These are phyloP conservation scores for Exophiala xenobiotica DNA, from an alignment of 2,329 filamentous ascomycete species.

Conservation along the genomic window DNA sequence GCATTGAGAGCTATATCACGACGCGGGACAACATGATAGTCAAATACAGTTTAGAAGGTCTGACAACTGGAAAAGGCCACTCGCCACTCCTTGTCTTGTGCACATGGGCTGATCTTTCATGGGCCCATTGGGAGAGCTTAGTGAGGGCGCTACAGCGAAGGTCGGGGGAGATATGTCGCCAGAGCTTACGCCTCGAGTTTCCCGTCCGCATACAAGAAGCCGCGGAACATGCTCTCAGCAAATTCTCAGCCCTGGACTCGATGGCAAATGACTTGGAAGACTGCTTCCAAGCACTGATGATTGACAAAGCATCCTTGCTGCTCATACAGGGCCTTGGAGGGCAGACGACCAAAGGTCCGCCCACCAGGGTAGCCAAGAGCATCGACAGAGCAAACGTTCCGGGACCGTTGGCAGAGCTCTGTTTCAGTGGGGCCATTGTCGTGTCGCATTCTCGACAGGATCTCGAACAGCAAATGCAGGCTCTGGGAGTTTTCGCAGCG, in stretches of 20 bases:
- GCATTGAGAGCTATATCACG: conserved; percentile 66
- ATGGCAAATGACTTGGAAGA: not conserved
- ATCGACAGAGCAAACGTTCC: not conserved
- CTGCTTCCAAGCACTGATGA: not conserved
- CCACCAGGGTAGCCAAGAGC: not conserved
- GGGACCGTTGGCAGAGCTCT: not conserved
- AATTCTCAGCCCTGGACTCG: not conserved
- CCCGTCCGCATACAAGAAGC: not conserved
- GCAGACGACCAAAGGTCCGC: not conserved
- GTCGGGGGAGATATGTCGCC: not conserved
- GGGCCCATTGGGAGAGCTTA: not conserved
- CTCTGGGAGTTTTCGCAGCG: not conserved
- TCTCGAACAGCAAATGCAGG: not conserved
- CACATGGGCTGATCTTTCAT: not conserved
- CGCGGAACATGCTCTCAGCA: not conserved
- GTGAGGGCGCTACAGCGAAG: not conserved
- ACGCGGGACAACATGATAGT: conserved; percentile 67
- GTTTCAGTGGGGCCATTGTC: not conserved
- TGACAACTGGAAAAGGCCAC: not conserved
- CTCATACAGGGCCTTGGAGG: not conserved
- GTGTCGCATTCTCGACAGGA: not conserved
- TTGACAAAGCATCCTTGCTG: not conserved
- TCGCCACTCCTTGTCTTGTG: not conserved
- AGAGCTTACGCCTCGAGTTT: not conserved
- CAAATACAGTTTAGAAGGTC: conserved; percentile 72